Evolutionary conservation across 306 rosid genomes (phyloP), one percentile per base, ranked within the genome.

Genomic region (Lotus japonicus): DNA sequence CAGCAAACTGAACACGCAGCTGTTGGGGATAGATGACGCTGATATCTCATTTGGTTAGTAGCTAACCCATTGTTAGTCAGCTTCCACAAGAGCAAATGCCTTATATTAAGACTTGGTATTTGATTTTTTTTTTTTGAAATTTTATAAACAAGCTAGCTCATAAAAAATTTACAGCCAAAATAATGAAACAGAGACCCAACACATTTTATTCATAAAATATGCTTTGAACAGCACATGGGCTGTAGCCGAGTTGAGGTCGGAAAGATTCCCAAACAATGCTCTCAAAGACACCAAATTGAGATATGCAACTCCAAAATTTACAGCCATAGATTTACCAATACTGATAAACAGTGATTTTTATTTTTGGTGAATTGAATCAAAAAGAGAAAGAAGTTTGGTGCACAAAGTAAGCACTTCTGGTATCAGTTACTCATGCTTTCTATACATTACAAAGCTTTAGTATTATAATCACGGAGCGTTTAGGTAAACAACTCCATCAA

Each of bases 251-350:
- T 39, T 46, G 54, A 77, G 74, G 79, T 66, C 84, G 70, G 78
- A 71, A 70, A 80, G 82, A 88, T 77, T 80, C 87, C 80, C 76
- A 75, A 80, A 76, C 85, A 76, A 82, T 80, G 66, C 67, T 80
- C 65, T 75, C 69, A 73, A 73, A 73, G 35, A 76, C 78, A 80
- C 69, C 77, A 73, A 7, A 42, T 23, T 76, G 76, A 70, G 19
- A 78, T 66, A 78, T 66, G 53, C 39, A 68, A 66, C 76, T 66
- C 79, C 71, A 62, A 73, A 16, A 43, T 67, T 26, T 77, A 64
- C 19, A 39, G 9, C 64, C 63, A 41, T 26, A 33, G 55, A 21
- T 66, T 28, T 6, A 17, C 33, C 65, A 64, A 41, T 38, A 33
- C 51, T 15, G 11, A 55, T 46, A 5, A 26, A 74, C 10, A 74